Evolutionary conservation across 768 basidiomycete species (phyloP).

Genomic region (Rhodotorula diobovata): DNA sequence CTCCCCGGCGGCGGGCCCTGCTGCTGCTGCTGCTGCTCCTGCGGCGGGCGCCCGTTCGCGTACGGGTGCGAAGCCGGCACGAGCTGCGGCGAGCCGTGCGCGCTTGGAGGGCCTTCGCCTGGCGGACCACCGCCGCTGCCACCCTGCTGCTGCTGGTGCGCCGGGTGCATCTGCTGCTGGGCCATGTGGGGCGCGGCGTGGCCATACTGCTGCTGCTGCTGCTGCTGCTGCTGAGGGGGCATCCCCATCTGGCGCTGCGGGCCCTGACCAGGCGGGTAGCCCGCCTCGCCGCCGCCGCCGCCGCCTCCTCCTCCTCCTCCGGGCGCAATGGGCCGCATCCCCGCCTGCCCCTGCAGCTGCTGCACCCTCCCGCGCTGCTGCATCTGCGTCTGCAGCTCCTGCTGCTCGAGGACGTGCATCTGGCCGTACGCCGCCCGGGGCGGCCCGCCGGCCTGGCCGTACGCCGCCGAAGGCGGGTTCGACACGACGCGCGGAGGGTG

Average conservation of each 20-base stretch:
- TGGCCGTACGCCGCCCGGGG: conserved; percentile 23
- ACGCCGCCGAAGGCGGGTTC: background rate
- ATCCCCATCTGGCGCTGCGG: background rate
- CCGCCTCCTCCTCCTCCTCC: too few relatives aligned
- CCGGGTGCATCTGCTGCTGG: background rate
- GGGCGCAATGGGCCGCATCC: background rate
- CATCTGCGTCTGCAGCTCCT: conserved; percentile 36
- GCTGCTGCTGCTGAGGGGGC: background rate
- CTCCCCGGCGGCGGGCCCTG: background rate
- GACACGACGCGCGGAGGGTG: conserved; percentile 16
- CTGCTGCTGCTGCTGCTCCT: background rate
- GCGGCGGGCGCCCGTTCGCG: conserved; percentile 15
- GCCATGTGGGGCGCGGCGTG: background rate
- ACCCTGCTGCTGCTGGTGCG: conserved; percentile 12
- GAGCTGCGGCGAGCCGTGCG: conserved; percentile 21
- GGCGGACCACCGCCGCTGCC: too few relatives aligned
- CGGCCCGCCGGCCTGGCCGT: background rate
- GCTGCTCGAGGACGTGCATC: conserved; percentile 39
- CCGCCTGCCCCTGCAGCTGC: background rate
- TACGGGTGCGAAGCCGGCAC: conserved; percentile 26
- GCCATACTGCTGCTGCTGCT: background rate
- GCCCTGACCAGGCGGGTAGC: background rate
- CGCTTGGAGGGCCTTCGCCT: background rate
- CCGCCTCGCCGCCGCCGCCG: background rate
- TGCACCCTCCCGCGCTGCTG: conserved; percentile 5